Evolutionary conservation across 352 stramenopile species (phyloP).

Genomic region (Phytophthora pseudosyringae): DNA sequence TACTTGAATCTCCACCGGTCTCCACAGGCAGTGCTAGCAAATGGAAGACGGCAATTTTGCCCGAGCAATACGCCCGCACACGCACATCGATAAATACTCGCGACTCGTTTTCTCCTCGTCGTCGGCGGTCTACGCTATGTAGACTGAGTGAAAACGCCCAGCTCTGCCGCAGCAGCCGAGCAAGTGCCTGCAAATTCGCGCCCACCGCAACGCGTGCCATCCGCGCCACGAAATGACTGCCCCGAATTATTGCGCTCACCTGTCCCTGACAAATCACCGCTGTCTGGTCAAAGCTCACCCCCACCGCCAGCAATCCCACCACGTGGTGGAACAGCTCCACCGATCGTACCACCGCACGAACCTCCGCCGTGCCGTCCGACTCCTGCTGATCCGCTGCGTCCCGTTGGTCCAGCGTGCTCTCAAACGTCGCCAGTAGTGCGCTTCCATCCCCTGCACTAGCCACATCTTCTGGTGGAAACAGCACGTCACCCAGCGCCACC

Average conservation of each 20-base stretch:
- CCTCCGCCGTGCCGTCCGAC: constrained; percentile 31
- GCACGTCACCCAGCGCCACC: constrained; percentile 17
- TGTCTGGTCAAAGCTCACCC: constrained; percentile 30
- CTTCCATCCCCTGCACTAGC: background rate
- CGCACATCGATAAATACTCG: constrained; percentile 29
- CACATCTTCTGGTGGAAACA: constrained; percentile 17
- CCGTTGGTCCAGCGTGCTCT: constrained; percentile 24
- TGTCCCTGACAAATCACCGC: constrained; percentile 20
- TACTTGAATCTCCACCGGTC: constrained; percentile 1
- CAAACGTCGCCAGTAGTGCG: constrained; percentile 9
- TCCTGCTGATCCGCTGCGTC: constrained; percentile 20
- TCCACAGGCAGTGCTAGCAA: constrained; percentile 21
- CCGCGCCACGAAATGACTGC: constrained; percentile 2
- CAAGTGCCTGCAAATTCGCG: constrained; percentile 28
- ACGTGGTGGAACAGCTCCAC: constrained; percentile 18
- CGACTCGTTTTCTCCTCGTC: background rate
- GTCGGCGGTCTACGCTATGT: constrained; percentile 14
- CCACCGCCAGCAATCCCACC: constrained; percentile 22
- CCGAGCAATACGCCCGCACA: constrained; percentile 10
- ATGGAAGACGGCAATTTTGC: constrained; percentile 23
- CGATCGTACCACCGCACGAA: constrained; percentile 20
- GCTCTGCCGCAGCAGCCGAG: constrained; percentile 11
- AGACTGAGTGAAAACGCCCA: constrained; percentile 35
- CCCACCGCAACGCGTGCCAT: constrained; percentile 17
- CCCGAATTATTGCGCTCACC: background rate